phyloP scores from a whole-genome alignment of 306 rosid species.

The Ammopiptanthus mongolicus region DNA sequence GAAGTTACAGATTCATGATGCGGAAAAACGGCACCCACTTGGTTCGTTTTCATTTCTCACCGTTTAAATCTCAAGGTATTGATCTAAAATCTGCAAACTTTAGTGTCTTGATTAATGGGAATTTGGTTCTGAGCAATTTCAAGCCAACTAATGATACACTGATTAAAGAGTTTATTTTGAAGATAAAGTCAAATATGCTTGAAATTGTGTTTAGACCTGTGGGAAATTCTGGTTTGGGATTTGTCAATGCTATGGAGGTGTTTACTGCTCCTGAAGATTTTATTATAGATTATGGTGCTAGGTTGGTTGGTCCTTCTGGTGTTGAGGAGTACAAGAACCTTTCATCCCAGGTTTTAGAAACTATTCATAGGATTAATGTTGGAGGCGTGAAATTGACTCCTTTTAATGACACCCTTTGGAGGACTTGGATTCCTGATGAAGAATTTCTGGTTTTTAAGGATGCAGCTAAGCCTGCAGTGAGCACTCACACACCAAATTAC shows the following conservation, averaged over 20 bases:
- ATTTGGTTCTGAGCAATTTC: conserved; percentile 27
- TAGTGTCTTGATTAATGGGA: conserved; percentile 40
- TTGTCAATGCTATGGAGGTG: conserved; percentile 69
- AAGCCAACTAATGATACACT: conserved; percentile 21
- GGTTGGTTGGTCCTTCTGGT: conserved; percentile 38
- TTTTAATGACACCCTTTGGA: conserved; percentile 84
- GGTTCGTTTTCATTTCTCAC: conserved; percentile 79
- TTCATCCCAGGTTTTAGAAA: conserved; percentile 63
- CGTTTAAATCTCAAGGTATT: conserved; percentile 47
- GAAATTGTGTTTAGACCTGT: conserved; percentile 53
- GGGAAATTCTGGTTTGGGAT: conserved; percentile 52
- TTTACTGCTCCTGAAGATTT: conserved; percentile 67
- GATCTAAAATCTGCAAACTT: conserved; percentile 50
- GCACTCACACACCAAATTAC: conserved; percentile 52
- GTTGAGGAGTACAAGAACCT: conserved; percentile 49
- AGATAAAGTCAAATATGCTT: conserved; percentile 36
- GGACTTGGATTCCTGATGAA: conserved; percentile 82
- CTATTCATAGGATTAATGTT: conserved; percentile 74
- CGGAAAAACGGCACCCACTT: conserved; percentile 58
- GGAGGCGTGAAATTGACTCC: conserved; percentile 75
- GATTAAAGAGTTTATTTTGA: conserved; percentile 59
- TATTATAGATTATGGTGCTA: conserved; percentile 56
- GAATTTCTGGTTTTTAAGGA: conserved; percentile 51
- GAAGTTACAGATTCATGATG: conserved; percentile 53
- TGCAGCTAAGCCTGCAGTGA: conserved; percentile 48